Evolutionary conservation across 176 grass and related monocot genomes (phyloP), one percentile per base, ranked within the genome.

Genomic region (Zizania latifolia): DNA sequence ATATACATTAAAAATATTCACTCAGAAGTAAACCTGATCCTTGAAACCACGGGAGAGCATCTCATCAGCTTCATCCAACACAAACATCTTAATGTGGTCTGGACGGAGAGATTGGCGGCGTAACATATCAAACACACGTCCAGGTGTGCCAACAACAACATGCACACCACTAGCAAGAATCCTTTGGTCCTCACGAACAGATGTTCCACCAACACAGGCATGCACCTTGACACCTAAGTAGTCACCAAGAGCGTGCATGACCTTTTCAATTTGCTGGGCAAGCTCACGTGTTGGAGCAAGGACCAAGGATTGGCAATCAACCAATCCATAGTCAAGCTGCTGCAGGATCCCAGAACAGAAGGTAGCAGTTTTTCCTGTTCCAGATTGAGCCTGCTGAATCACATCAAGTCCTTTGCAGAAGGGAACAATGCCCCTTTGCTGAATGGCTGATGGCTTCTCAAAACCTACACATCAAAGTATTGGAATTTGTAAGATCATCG

Each of bases 381-480:
- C 87, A 39, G 87, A 89, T 10, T 85, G 87, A 34, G 87, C 87
- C 36, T 89, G 87, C 74, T 89, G 87, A 29, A 89, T 89, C 54
- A 89, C 87, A 73, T 89, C 87, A 27, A 81, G 70, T 12, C 87
- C 87, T 77, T 85, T 89, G 76, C 81, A 85, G 66, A 89, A 89
- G 3, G 87, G 87, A 33, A 89, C 87, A 21, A 89, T 89, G 24
- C 87, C 87, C 54, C 87, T 80, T 38, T 89, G 87, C 57, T 89
- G 87, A 67, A 89, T 86, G 22, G 87, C 82, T 16, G 87, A 89
- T 44, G 87, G 87, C 15, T 89, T 89, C 83, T 89, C 87, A 80
- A 89, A 89, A 84, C 86, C 86, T 88, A 26, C 17, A 51, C 27
- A 74, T 32, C 27, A 70, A 82, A 37, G 61, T 6, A 75, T 38